Percentiles rank a stretch among this genome's conserved stretches.
These are phyloP conservation scores for Echria macrotheca DNA, from an alignment of 495 filamentous ascomycete genomes.

Conservation along the genomic window DNA sequence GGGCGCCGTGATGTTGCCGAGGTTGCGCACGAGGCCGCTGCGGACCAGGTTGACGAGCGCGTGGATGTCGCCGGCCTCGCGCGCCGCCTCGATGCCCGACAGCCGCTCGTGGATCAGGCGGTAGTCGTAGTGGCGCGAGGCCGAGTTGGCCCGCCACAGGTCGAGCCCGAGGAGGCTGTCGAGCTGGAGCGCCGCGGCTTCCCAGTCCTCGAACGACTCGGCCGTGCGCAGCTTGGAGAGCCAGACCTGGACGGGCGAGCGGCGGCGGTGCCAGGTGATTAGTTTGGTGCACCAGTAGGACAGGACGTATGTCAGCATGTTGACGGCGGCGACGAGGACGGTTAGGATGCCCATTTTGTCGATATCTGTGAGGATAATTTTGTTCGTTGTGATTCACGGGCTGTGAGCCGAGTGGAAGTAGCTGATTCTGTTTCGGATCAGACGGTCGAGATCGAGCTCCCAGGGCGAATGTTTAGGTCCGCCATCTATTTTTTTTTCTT, in stretches of 20 bases:
- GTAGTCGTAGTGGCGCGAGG: slow-evolving; percentile 83
- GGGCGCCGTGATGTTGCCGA: slow-evolving; percentile 84
- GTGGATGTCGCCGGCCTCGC: slow-evolving; percentile 71
- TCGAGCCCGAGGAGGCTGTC: slow-evolving; percentile 74
- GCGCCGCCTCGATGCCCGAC: slow-evolving; percentile 63
- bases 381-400: too few species aligned
- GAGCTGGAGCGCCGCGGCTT: slow-evolving; percentile 69
- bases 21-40: slow-evolving; percentile 81
- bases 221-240: slow-evolving; percentile 58
- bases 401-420: too few species aligned
- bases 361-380: too few species aligned
- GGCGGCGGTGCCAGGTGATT: slow-evolving; percentile 46
- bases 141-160: slow-evolving; percentile 78
- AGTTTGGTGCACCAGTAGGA: slow-evolving; percentile 12
- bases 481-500: too few species aligned
- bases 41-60: slow-evolving; percentile 73
- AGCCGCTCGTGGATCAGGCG: slow-evolving; percentile 75
- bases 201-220: slow-evolving; percentile 74
- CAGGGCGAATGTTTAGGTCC: too few species aligned
- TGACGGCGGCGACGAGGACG: background rate
- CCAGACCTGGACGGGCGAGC: slow-evolving; percentile 48
- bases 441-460: too few species aligned
- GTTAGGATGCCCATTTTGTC: background rate
- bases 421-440: too few species aligned
- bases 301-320: background rate